Evolutionary conservation across 164 flowering plant genomes (phyloP).

Genomic region (Stephania yunnanensis): DNA sequence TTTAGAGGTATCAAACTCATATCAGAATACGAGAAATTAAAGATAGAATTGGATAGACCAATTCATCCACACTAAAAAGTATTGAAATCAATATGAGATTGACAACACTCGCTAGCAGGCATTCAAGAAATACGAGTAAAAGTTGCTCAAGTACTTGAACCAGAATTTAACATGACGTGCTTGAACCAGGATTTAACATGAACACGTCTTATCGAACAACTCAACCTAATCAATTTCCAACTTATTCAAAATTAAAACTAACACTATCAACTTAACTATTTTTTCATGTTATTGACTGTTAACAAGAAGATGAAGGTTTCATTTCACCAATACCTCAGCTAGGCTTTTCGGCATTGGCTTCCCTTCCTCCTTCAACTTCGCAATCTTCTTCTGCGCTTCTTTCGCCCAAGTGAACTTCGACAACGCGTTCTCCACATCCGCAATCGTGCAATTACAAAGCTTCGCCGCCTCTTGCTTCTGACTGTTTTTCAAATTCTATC

Average conservation of each 20-base stretch:
- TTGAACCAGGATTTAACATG: background rate
- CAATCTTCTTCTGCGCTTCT: constrained; percentile 71
- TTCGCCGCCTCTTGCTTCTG: constrained; percentile 85
- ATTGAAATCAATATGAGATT: background rate
- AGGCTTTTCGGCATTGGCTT: constrained; percentile 79
- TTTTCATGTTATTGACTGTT: background rate
- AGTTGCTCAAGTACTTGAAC: background rate
- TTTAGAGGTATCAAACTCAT: too few relatives aligned
- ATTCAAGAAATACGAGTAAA: background rate
- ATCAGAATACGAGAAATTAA: background rate
- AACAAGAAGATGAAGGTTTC: background rate
- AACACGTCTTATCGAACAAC: background rate
- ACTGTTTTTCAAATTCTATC: constrained; percentile 60
- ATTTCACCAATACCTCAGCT: constrained; percentile 52
- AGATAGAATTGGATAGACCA: background rate
- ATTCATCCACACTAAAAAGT: background rate
- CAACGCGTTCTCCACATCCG: constrained; percentile 77
- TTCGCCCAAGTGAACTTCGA: constrained; percentile 87
- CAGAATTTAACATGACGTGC: background rate
- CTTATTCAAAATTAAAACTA: background rate
- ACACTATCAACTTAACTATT: background rate
- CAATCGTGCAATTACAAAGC: constrained; percentile 70
- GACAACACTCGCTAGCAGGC: background rate
- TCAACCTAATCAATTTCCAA: background rate
- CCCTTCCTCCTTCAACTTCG: constrained; percentile 78